A percentile compares a stretch with the other conserved stretches of the same genome.
Evolutionary conservation across 2,329 filamentous ascomycete genomes (phyloP).

Genomic region (Didymella glomerata): DNA sequence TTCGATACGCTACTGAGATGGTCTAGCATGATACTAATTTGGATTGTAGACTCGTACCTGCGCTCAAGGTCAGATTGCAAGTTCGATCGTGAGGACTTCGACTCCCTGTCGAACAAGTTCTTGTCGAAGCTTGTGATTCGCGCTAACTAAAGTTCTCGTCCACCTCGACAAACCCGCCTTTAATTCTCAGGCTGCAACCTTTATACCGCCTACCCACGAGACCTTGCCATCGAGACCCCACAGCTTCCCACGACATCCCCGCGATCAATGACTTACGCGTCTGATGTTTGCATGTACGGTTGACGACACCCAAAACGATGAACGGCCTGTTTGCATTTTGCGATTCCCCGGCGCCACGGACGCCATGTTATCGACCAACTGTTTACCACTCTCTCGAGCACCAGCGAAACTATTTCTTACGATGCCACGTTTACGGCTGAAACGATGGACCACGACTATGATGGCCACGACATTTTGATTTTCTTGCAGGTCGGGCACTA

Average conservation of each 20-base stretch:
- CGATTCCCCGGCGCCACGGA: constrained; percentile 51
- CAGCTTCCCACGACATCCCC: constrained; percentile 39
- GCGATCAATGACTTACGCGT: constrained; percentile 44
- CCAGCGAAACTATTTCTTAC: constrained; percentile 34
- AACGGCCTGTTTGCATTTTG: constrained; percentile 43
- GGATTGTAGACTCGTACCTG: constrained; percentile 79
- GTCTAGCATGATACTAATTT: constrained; percentile 52
- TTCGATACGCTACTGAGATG: constrained; percentile 28
- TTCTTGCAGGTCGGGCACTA: constrained; percentile 18
- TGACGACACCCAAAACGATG: constrained; percentile 47
- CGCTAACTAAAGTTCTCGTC: constrained; percentile 69
- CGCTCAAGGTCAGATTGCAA: constrained; percentile 79
- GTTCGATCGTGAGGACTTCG: constrained; percentile 92
- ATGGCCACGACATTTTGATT: constrained; percentile 29
- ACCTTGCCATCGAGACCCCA: constrained; percentile 40
- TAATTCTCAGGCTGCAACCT: constrained; percentile 32
- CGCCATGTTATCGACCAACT: constrained; percentile 50
- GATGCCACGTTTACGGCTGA: constrained; percentile 38
- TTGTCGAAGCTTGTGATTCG: constrained; percentile 95
- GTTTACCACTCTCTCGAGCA: constrained; percentile 37
- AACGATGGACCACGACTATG: constrained; percentile 39
- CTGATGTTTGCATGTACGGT: constrained; percentile 45
- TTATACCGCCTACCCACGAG: constrained; percentile 25
- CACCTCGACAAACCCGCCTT: constrained; percentile 23
- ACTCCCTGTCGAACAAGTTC: constrained; percentile 97